Conservation (phyloP, 2,329 filamentous ascomycete species). For the Colletotrichum falcatum region DNA sequence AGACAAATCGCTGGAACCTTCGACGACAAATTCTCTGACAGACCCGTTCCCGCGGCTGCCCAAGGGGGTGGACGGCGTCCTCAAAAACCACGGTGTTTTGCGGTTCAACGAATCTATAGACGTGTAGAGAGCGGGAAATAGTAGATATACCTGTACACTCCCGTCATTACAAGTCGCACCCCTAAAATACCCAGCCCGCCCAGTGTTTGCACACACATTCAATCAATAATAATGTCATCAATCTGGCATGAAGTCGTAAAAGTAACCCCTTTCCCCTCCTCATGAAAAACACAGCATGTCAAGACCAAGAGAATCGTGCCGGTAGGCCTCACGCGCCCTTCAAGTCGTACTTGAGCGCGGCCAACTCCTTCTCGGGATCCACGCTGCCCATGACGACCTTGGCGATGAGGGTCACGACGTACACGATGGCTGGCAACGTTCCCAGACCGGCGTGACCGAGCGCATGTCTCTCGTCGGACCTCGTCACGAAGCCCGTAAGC, state of each 20-base stretch:
- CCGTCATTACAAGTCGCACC: neutral
- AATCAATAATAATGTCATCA: slow-evolving; percentile 4
- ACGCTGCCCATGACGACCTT: slow-evolving; percentile 76
- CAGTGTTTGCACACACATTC: neutral
- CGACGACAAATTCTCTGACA: slow-evolving; percentile 53
- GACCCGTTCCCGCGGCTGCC: slow-evolving; percentile 73
- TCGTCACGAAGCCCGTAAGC: slow-evolving; percentile 56
- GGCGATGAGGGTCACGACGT: slow-evolving; percentile 69
- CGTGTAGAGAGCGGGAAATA: slow-evolving; percentile 56
- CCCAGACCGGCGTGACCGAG: slow-evolving; percentile 59
- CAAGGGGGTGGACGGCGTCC: slow-evolving; percentile 86
- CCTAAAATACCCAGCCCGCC: neutral
- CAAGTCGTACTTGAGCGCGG: slow-evolving; percentile 71
- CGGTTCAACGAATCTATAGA: slow-evolving; percentile 95
- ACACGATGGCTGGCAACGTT: slow-evolving; percentile 68
- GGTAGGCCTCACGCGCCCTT: slow-evolving; percentile 68
- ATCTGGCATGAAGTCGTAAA: slow-evolving; percentile 35
- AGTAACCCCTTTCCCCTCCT: neutral
- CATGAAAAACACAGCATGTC: neutral
- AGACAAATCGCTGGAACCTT: slow-evolving; percentile 78
- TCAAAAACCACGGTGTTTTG: slow-evolving; percentile 88
- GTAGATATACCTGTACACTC: slow-evolving; percentile 31
- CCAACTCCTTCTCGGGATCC: slow-evolving; percentile 74
- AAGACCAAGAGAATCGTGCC: neutral
- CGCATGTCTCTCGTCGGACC: slow-evolving; percentile 46